Base-by-base conservation (phyloP, 2,329 filamentous ascomycete genomes). In the Xylariaceae sp. region DNA sequence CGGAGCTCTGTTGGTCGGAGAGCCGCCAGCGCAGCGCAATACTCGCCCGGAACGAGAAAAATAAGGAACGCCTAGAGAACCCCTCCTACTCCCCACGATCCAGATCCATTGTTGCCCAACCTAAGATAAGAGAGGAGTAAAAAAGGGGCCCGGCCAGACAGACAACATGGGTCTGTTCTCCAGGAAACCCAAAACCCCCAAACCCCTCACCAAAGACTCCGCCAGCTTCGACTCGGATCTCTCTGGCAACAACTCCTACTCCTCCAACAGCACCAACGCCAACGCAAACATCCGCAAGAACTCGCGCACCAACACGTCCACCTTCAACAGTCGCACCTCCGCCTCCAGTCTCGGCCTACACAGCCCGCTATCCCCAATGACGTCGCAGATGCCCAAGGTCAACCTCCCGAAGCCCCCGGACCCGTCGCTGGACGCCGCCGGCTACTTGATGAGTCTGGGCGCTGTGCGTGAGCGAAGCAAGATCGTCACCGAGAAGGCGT, bases 361-460 rank as follows among this genome's bases (percentile, higher is more conserved):
- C 37, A 81, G 78, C 2, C 78, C 81, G n/a, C 63, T 79, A 61
- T 78, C 80, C 9, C 79, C 81, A 51, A 81, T 83, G 72, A 78
- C 80, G 42, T 78, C 75, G 72, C 60, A 71, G 73, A 66, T 92
- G 66, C 86, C 88, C 67, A 89, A 92, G 74, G 81, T 95, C 69
- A 84, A 91, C 64, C 83, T 97, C 52, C 90, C 93, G 53, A 88
- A 86, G 70, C 86, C 92, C 13, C 92, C 93, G 34, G 92, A 97
- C 75, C 92, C 93, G 69, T 82, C 88, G 63, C 80, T 93, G 67
- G 91, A 97, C 73, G 92, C 93, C 17, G 90, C 89, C 23, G 92
- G 87, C 62, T 97, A 97, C 75, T 83, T 99, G 69, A 86, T 90
- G 72, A 97, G 92, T 76, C 85, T 97, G 70, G 86, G 90, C 69